phyloP scores from a whole-genome alignment of 2,329 filamentous ascomycete genomes.

The Aspergillus udagawae region DNA sequence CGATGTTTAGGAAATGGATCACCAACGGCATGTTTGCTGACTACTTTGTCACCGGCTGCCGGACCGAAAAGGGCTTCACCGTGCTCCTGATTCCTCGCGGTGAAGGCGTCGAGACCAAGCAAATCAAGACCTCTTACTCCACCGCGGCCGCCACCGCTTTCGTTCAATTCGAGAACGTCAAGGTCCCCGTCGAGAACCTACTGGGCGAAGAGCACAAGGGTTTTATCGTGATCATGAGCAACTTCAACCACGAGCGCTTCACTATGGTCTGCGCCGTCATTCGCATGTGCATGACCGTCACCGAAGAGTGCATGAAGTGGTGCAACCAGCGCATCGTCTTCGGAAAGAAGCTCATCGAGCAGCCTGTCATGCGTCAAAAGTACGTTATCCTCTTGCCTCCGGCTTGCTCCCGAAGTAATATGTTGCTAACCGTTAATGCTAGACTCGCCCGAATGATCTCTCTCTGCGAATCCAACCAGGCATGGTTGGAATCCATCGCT shows the following conservation, averaged over 20 bases:
- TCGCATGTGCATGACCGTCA: constrained; percentile 63
- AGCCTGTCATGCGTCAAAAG: constrained; percentile 79
- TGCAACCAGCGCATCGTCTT: constrained; percentile 82
- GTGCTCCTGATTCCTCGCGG: constrained; percentile 71
- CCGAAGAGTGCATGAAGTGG: constrained; percentile 87
- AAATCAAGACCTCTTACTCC: constrained; percentile 68
- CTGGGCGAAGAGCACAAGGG: constrained; percentile 82
- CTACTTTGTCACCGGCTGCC: constrained; percentile 79
- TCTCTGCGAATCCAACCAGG: constrained; percentile 74
- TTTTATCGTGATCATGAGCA: constrained; percentile 76
- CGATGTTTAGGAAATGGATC: constrained; percentile 73
- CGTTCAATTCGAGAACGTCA: constrained; percentile 81
- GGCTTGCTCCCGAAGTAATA: background rate
- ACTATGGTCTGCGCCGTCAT: constrained; percentile 66
- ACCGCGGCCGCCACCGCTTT: constrained; percentile 73
- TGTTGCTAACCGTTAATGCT: background rate
- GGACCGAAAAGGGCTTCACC: constrained; percentile 72
- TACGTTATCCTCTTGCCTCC: constrained; percentile 31
- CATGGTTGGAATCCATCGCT: constrained; percentile 79
- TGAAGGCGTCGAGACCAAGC: constrained; percentile 62
- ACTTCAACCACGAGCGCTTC: constrained; percentile 86
- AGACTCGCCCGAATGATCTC: constrained; percentile 83
- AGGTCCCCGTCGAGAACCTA: constrained; percentile 74
- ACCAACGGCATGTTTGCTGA: constrained; percentile 76
- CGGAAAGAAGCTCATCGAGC: constrained; percentile 74